Base-by-base conservation (phyloP, 768 basidiomycete species). In the Psilocybe sp. region DNA sequence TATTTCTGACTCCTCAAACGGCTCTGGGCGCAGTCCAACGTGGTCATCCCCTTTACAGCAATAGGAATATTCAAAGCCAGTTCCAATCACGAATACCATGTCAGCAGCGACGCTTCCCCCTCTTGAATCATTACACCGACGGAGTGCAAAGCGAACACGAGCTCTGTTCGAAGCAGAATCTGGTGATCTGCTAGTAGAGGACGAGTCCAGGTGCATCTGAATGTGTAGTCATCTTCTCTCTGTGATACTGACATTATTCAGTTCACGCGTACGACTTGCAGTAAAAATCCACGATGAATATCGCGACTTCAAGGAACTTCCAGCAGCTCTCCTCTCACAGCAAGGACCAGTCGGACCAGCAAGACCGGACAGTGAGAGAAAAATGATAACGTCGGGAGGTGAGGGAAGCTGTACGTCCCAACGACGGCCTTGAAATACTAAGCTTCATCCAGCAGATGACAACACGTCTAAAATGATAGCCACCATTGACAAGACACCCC, bases 231-330 rank as follows among this genome's bases (percentile, higher is more conserved):
- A 8, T 36, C 16, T 13, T 20, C 6, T 4, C 4, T 46, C 37
- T 23, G 40, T 43, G 41, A 34, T 54, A 31, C 33, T 45, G 23
- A 33, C 31, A 13, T 37, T 23, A 14, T 14, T 9, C 38, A 89
- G 91, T 59, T 73, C 84, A n/a, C 79, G 86, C 35, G 65, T 92
- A 41, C 81, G 85, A 33, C 67, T 97, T 33, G 76, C 92, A 2
- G 82, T 89, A 42, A 97, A 97, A 74, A 87, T 98, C 28, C 78
- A 84, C 32, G 84, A 92, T 62, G 96, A 98, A 71, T 99, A 94
- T 67, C 78, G 80, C 41, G 84, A 97, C 64, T 89, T 78, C 63
- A 91, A 88, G 64, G 81, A 86, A 23, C 81, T 98, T 2, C 96
- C 96, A 0, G 68, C 90, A 3, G 82, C 89, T 1, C 71, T 98